A percentile compares a stretch with the other conserved stretches of the same genome.
These are phyloP conservation scores for Cyberlindnera maritima DNA, from an alignment of 805 yeast genomes.

Conservation along the genomic window DNA sequence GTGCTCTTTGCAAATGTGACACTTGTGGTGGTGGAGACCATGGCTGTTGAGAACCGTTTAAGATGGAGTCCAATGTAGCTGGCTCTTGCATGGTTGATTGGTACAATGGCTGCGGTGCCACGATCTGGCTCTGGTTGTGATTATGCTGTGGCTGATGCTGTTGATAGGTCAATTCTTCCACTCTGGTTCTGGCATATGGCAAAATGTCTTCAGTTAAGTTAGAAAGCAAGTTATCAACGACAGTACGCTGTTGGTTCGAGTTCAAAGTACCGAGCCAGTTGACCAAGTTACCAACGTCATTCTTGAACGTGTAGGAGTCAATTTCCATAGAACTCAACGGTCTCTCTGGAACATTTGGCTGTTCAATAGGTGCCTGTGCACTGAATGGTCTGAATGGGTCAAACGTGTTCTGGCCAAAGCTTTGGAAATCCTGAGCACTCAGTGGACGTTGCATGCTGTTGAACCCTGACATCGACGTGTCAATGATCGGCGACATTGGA, in stretches of 20 bases:
- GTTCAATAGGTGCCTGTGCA: slow-evolving; percentile 8
- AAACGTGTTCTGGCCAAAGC: slow-evolving; percentile 6
- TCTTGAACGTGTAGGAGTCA: slow-evolving; percentile 39
- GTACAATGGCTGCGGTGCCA: slow-evolving; percentile 24
- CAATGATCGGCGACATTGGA: slow-evolving; percentile 27
- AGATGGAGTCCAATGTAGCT: slow-evolving; percentile 37
- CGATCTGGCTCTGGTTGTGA: slow-evolving; percentile 17
- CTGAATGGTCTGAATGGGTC: slow-evolving; percentile 24
- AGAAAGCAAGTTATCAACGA: slow-evolving; percentile 52
- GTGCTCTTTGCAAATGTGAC: slow-evolving; percentile 29
- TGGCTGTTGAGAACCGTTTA: slow-evolving; percentile 40
- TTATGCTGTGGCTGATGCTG: slow-evolving; percentile 16
- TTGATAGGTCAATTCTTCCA: slow-evolving; percentile 31
- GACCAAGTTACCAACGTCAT: slow-evolving; percentile 48
- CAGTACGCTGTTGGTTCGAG: slow-evolving; percentile 49
- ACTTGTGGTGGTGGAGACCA: slow-evolving; percentile 29
- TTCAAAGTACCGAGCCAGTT: slow-evolving; percentile 50
- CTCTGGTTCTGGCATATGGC: slow-evolving; percentile 44
- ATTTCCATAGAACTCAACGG: slow-evolving; percentile 31
- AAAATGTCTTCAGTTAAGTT: slow-evolving; percentile 51
- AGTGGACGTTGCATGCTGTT: slow-evolving; percentile 23
- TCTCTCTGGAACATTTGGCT: slow-evolving; percentile 24
- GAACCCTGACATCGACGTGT: slow-evolving; percentile 19
- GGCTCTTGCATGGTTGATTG: slow-evolving; percentile 32
- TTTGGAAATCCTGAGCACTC: slow-evolving; percentile 26